Conservation (phyloP, 2,329 filamentous ascomycete genomes). For the Camillea tinctor region DNA sequence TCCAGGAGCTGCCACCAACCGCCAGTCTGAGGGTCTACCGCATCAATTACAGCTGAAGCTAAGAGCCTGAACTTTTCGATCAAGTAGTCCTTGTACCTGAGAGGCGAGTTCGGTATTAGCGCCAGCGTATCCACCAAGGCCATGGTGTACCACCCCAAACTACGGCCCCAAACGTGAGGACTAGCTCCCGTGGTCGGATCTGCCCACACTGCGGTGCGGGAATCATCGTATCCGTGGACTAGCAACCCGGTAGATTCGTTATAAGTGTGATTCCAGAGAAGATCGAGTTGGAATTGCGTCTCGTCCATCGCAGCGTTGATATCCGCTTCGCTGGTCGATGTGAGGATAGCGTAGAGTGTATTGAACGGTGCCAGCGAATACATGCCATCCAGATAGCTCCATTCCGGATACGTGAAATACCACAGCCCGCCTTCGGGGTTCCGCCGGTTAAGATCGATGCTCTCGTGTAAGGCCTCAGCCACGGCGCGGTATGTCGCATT, state of each 20-base stretch:
- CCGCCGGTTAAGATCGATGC: slow-evolving; percentile 32
- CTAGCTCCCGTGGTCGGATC: slow-evolving; percentile 34
- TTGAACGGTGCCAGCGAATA: slow-evolving; percentile 47
- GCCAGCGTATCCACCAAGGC: slow-evolving; percentile 38
- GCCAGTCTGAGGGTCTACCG: slow-evolving; percentile 29
- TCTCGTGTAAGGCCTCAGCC: slow-evolving; percentile 25
- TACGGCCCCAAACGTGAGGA: slow-evolving; percentile 38
- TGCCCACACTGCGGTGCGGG: slow-evolving; percentile 34
- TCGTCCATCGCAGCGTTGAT: slow-evolving; percentile 22
- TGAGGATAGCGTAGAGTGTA: slow-evolving; percentile 27
- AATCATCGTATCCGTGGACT: slow-evolving; percentile 37
- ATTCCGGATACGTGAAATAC: slow-evolving; percentile 46
- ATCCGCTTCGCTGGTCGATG: background rate
- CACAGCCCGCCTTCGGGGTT: slow-evolving; percentile 36
- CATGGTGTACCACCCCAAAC: slow-evolving; percentile 39
- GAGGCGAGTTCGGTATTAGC: slow-evolving; percentile 16
- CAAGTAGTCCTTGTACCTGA: slow-evolving; percentile 9
- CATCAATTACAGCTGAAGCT: slow-evolving; percentile 22
- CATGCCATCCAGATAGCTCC: slow-evolving; percentile 55
- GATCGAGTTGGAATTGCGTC: slow-evolving; percentile 29
- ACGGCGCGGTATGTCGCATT: slow-evolving; percentile 11
- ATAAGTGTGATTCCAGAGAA: slow-evolving; percentile 27
- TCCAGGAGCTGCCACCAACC: slow-evolving; percentile 41
- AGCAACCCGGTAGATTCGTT: slow-evolving; percentile 30
- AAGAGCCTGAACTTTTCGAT: slow-evolving; percentile 22